Base-by-base conservation (phyloP, 1,284 basidiomycete genomes). In the Afroboletus lepidellus region DNA sequence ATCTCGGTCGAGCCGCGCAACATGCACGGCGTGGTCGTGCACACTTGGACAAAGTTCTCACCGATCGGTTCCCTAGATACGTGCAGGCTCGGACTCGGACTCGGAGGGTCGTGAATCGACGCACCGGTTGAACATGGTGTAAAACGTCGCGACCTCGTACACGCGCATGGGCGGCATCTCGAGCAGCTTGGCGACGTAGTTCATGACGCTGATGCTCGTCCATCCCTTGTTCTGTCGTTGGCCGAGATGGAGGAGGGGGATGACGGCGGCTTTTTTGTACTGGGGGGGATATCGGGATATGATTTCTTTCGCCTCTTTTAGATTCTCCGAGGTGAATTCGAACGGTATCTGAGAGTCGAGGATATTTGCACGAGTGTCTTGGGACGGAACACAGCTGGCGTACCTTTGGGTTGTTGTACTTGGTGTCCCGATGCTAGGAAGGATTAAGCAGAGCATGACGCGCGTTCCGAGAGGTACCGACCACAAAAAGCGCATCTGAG, bases 171-270 rank as follows among this genome's bases (percentile, higher is more conserved):
- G 92, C 8, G 92, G 92, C 86, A 99, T 92, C 66, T 92, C 93
- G 49, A 99, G 80, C 34, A 96, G 74, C 58, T 88, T 85, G 2
- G 96, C 96, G 43, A 99, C 89, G 64, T 94, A 92, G 76, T 99
- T 98, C 96, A 99, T 99, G 57, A 96, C 94, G 64, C 90, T 92
- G 63, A 99, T 96, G 67, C 90, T 94, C n/a, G 94, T 96, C 93
- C 94, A 99, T 63, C 94, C 94, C 64, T 94, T 92, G 77, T 99
- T 98, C 74, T 99, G 97, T 61, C 94, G 83, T 75, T 99, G 97
- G 2, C 88, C 96, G 39, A 99, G 81, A 74, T 99, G 94, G 54
- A 99, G 85, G 33, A 99, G 80, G 38, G 97, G 96, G 67, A 99
- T 98, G 63, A 95, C 90, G 30, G 97, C 97, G 15, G 91, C 92